Base-by-base conservation (phyloP, 345 rosid species). In the Erysimum cheiranthoides region DNA sequence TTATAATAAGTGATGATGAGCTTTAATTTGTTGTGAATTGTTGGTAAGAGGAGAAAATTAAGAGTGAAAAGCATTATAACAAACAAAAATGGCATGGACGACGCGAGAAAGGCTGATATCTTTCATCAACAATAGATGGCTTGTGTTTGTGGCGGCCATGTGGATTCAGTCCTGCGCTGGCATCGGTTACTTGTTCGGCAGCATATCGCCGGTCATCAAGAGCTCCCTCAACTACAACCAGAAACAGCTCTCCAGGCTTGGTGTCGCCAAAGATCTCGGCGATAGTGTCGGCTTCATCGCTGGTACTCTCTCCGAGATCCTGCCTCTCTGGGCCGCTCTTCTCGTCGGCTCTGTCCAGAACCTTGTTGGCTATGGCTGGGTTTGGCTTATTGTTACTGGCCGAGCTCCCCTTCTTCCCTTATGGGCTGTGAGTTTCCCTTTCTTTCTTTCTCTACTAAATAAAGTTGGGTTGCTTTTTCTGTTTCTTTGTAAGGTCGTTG, bases 101-200 rank as follows among this genome's bases (percentile, higher is more conserved):
- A 60, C 74, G 46, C 82, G 70, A 32, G 96, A 89, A 39, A 82
- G 47, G 61, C 35, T 90, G 14, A 18, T 51, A 8, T 73, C 66
- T 42, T 88, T 90, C 66, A 28, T 88, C 45, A 87, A 81, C 70
- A 89, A 89, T 69, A 81, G 98, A 84, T 93, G 97, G 97, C 83
- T 89, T 50, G 98, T 89, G 53, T 89, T 93, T 63, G 95, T 93
- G 76, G 92, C 92, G 4, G 93, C 97, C 82, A 93, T 93, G 92
- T 93, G 98, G 97, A 85, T 93, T 63, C 90, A 90, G 83, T 90
- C 97, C 0, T 88, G 95, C 74, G 97, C 97, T 4, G 98, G 98
- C 9, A 77, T 89, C 63, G 97, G 95, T 27, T 93, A 93, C 74
- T 59, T 93, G 82, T 93, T 89, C 76, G 95, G 97, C 18, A 93